Base-by-base conservation (phyloP, 495 filamentous ascomycete species). In the Penicillium steckii region DNA sequence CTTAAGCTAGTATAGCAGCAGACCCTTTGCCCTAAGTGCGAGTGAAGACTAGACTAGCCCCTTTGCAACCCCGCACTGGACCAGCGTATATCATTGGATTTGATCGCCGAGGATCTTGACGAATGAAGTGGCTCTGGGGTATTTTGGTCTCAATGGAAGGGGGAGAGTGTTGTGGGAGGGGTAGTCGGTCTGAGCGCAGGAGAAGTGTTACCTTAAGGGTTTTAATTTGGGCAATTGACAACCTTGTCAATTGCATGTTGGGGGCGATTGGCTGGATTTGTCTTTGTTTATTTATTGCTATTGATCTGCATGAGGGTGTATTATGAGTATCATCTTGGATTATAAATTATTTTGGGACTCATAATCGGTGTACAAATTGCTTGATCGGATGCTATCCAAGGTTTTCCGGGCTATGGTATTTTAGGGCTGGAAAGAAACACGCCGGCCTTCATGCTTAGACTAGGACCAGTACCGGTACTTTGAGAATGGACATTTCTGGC, bases 41-140 rank as follows among this genome's bases (percentile, higher is more conserved):
- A 4, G 3, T 27, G n/a, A 37, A 37, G 33, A 15, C 13, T 7
- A 6, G 32, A 37, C 33, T 37, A 37, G 33, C 15, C 15, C 8
- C 38, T 41, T 41, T 17, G 38, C 38, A 41, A 41, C 38, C 38
- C 38, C 38, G 38, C 38, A 41, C 38, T 41, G 18, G 18, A n/a
- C 1, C 18, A 41, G 21, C 38, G 19, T 21, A 4, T 23, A 13
- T 41, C 6, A 37, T 37, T 19, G 15, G 15, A 4, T 8, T 37
- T 17, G 1, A 18, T 17, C 13, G 18, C 33, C 3, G 33, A 37
- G 8, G 33, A 41, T 22, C 18, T 15, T 18, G 35, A 15, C 29
- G n/a, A 32, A 38, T 21, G 10, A 5, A 38, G 18, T 38, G 6
- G 15, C 15, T 38, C 17, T 1, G 29, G 9, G 1, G 10, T 12